Conservation (phyloP, 2,329 filamentous ascomycete species). For the Fusarium verrucosum region DNA sequence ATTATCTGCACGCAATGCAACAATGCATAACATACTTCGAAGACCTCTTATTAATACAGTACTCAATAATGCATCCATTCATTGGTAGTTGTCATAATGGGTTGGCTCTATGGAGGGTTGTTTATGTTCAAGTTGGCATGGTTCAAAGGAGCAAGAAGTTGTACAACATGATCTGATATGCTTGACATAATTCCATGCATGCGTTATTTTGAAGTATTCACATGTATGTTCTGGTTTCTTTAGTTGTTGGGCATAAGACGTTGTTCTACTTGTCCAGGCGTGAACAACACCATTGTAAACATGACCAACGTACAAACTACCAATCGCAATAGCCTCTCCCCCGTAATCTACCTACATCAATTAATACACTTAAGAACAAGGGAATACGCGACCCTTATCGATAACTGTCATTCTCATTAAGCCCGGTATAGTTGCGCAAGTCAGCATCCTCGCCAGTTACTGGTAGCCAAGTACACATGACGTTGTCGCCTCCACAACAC, state of each 20-base stretch:
- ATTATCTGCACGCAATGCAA: too few species aligned
- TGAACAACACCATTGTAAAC: not conserved
- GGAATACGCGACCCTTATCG: not conserved
- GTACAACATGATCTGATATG: not conserved
- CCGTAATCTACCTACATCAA: not conserved
- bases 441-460: not conserved
- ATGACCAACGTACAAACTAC: not conserved
- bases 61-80: too few species aligned
- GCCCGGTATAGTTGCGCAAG: not conserved
- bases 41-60: too few species aligned
- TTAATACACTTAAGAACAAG: not conserved
- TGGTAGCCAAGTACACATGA: constrained; percentile 24
- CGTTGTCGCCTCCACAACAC: constrained; percentile 28
- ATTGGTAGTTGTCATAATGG: too few species aligned
- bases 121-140: too few species aligned
- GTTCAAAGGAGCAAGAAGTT: too few species aligned
- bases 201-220: too few species aligned
- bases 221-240: not conserved
- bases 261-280: not conserved
- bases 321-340: not conserved
- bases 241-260: not conserved
- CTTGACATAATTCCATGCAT: not conserved
- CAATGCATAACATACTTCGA: too few species aligned
- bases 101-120: too few species aligned
- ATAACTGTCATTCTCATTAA: not conserved